Percentiles rank a stretch among this genome's conserved stretches.
These are phyloP conservation scores for Talaromyces sp. DNA, from an alignment of 2,329 filamentous ascomycete species.

Conservation along the genomic window DNA sequence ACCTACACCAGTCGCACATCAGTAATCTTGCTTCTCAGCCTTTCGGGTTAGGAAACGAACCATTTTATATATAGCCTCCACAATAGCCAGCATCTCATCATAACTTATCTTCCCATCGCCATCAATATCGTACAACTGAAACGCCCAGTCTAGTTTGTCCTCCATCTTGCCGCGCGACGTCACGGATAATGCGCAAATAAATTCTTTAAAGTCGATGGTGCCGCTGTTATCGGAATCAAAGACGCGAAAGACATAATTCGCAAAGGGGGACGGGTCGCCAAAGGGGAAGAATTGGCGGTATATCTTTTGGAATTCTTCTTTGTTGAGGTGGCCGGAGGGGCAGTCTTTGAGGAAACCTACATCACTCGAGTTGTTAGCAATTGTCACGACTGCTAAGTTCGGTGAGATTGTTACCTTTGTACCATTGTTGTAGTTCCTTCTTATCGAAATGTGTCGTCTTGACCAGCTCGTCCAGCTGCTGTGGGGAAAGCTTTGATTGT, in stretches of 20 bases:
- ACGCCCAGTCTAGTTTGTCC: slow-evolving; percentile 98
- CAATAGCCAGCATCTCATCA: slow-evolving; percentile 97
- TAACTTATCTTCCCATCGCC: slow-evolving; percentile 99
- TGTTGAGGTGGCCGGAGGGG: slow-evolving; percentile 91
- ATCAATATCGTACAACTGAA: slow-evolving; percentile 98
- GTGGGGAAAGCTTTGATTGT: slow-evolving; percentile 96
- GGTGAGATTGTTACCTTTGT: slow-evolving; percentile 69
- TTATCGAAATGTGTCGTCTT: slow-evolving; percentile 98
- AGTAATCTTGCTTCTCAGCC: slow-evolving; percentile 14
- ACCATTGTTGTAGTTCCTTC: slow-evolving; percentile 99
- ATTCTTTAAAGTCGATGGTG: slow-evolving; percentile 99
- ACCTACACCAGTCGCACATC: slow-evolving; percentile 56
- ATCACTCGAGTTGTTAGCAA: neutral
- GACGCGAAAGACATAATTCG: slow-evolving; percentile 98
- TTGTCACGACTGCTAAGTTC: neutral
- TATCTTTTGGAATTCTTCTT: slow-evolving; percentile 99
- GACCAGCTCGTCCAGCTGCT: slow-evolving; percentile 92
- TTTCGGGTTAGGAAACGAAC: slow-evolving; percentile 47
- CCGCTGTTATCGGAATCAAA: slow-evolving; percentile 97
- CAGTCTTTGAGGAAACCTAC: slow-evolving; percentile 97
- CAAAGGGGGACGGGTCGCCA: slow-evolving; percentile 93
- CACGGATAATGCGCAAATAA: slow-evolving; percentile 96
- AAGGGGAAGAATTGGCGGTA: slow-evolving; percentile 99
- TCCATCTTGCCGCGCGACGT: slow-evolving; percentile 98
- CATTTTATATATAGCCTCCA: slow-evolving; percentile 99